Evolutionary conservation across 2,329 filamentous ascomycete genomes (phyloP), one percentile per base, ranked within the genome.

Genomic region (Domatiomyces globalis): DNA sequence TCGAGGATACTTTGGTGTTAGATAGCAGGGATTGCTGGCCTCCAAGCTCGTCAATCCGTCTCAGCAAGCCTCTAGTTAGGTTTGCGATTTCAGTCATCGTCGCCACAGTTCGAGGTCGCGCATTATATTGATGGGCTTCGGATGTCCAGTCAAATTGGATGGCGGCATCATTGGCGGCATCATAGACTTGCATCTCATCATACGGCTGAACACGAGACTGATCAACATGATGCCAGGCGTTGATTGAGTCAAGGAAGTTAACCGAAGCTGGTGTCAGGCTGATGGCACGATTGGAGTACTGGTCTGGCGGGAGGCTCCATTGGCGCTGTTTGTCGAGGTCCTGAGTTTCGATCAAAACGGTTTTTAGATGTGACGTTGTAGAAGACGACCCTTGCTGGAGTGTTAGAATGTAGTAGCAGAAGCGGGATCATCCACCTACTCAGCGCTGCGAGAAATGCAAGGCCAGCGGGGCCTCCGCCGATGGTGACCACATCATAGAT

Each of bases 71-170:
- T 0, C 83, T 83, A 2, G 87, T 88, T 33, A 95, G 75, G 65
- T 98, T 96, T 29, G 84, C 68, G 66, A 96, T 98, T 73, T 98
- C 94, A 43, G 83, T 86, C 90, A 98, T 98, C 65, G 92, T 95
- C 8, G 92, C 92, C 59, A 98, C 87, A 1, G 81, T 85, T 54
- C 73, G 71, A 58, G 67, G 54, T 45, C 69, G 64, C 46, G 68
- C 65, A 43, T 61, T 60, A 48, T 61, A 60, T 17, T 51, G 50
- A 12, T 51, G 43, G 19, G 61, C 68, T 51, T 74, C 71, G 39
- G 71, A 65, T 4, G 70, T 70, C 83, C 83, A 85, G 69, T 92
- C 85, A 67, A 98, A 98, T 60, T 87, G 84, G 65, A 98, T 92
- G 60, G 83, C 80, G 36, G 88, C 86, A 53, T 81, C 88, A 43